Conservation (phyloP, 2,329 filamentous ascomycete genomes). For the Penicillium sp. region DNA sequence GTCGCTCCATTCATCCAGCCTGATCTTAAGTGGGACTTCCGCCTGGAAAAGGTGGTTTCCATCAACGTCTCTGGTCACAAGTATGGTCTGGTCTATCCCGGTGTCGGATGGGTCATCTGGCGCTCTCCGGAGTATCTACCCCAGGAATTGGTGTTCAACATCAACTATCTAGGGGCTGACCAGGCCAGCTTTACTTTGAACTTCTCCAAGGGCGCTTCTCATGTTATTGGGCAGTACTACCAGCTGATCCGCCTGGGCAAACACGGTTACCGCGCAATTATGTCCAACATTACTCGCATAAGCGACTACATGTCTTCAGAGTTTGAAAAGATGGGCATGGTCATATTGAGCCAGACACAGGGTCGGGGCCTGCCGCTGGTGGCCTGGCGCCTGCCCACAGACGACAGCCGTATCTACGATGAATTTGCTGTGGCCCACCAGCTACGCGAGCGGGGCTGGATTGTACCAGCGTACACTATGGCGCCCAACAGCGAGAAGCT, state of each 20-base stretch:
- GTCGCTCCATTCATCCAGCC: constrained; percentile 86
- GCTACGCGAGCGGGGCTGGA: constrained; percentile 78
- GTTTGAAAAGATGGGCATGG: constrained; percentile 66
- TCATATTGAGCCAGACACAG: constrained; percentile 73
- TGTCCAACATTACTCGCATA: constrained; percentile 83
- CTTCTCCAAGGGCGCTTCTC: constrained; percentile 89
- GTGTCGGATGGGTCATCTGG: constrained; percentile 92
- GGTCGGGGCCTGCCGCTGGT: constrained; percentile 80
- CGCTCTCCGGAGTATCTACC: constrained; percentile 72
- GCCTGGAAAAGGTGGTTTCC: constrained; percentile 75
- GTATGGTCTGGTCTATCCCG: constrained; percentile 70
- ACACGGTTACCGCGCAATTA: constrained; percentile 82
- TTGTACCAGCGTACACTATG: constrained; percentile 95
- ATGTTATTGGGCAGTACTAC: constrained; percentile 96
- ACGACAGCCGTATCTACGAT: constrained; percentile 53
- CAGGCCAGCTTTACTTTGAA: constrained; percentile 94
- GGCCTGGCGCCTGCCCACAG: constrained; percentile 66
- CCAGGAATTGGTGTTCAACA: constrained; percentile 92
- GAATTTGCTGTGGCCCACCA: constrained; percentile 76
- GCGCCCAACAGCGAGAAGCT: constrained; percentile 73
- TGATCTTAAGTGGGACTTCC: constrained; percentile 82
- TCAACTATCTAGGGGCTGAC: constrained; percentile 94
- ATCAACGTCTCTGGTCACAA: constrained; percentile 96
- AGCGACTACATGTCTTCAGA: constrained; percentile 74
- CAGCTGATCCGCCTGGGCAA: constrained; percentile 91